Percentiles rank a stretch among this genome's conserved stretches.
Conservation (phyloP, 2,329 filamentous ascomycete species). For the Trichoderma sp. region DNA sequence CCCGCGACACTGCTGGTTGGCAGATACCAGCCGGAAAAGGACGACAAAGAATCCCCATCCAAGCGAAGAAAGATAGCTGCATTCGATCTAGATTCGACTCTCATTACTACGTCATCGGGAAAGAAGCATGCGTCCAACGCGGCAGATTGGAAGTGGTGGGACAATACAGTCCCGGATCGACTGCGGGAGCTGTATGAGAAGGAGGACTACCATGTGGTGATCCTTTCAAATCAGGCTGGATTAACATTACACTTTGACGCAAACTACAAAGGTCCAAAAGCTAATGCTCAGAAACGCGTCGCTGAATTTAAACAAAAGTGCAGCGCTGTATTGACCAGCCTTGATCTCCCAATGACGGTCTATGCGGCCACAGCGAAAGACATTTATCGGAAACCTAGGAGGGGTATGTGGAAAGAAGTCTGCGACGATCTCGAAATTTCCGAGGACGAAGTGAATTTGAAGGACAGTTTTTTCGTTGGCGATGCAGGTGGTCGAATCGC, state of each 20-base stretch:
- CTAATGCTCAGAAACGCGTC: constrained; percentile 60
- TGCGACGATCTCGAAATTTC: constrained; percentile 61
- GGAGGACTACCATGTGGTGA: constrained; percentile 73
- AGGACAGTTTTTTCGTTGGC: constrained; percentile 80
- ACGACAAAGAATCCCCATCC: constrained; percentile 32
- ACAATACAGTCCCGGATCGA: constrained; percentile 65
- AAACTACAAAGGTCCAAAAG: constrained; percentile 67
- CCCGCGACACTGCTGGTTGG: constrained; percentile 70
- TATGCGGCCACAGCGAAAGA: constrained; percentile 88
- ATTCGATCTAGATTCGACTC: constrained; percentile 82
- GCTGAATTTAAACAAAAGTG: constrained; percentile 83
- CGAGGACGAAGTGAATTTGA: constrained; percentile 63
- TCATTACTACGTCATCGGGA: constrained; percentile 78
- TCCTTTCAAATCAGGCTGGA: constrained; percentile 88
- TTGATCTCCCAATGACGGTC: constrained; percentile 74
- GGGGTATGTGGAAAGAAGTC: constrained; percentile 79
- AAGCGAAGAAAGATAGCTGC: constrained; percentile 65
- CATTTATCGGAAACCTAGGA: constrained; percentile 80
- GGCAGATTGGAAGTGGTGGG: constrained; percentile 95
- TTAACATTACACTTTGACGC: constrained; percentile 72
- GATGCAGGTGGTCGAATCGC: constrained; percentile 72
- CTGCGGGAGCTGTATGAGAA: constrained; percentile 66
- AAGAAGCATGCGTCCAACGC: constrained; percentile 72
- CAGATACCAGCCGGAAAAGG: constrained; percentile 59
- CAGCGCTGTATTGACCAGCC: constrained; percentile 64